These are phyloP conservation scores for Bothia castanella DNA, from an alignment of 1,284 basidiomycete genomes.

Conservation along the genomic window DNA sequence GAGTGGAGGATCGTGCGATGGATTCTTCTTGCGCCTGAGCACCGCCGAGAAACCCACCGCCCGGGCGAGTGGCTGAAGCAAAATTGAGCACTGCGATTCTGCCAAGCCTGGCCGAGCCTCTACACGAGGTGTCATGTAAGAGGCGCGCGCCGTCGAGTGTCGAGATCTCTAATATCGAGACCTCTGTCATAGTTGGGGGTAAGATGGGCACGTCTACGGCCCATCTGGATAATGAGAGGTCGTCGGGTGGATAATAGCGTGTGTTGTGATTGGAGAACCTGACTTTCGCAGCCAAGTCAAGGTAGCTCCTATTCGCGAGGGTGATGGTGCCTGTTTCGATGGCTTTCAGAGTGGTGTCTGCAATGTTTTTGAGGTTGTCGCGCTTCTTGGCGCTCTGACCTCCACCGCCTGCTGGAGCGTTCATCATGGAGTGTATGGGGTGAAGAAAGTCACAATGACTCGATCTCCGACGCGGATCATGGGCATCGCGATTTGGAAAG, in stretches of 20 bases:
- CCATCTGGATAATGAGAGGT: constrained; percentile 39
- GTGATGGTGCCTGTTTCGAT: constrained; percentile 30
- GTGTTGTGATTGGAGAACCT: constrained; percentile 39
- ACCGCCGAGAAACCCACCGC: constrained; percentile 64
- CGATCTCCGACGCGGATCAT: background rate
- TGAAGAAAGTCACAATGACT: background rate
- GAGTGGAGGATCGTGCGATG: constrained; percentile 62
- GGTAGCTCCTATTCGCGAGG: constrained; percentile 14
- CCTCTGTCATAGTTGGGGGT: constrained; percentile 25
- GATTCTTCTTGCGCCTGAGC: constrained; percentile 71
- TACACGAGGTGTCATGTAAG: constrained; percentile 21
- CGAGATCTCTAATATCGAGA: constrained; percentile 49
- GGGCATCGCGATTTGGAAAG: background rate
- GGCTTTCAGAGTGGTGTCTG: constrained; percentile 30
- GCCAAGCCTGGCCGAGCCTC: constrained; percentile 17
- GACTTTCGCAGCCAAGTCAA: constrained; percentile 35
- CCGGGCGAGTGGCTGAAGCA: constrained; percentile 64
- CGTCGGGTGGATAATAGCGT: constrained; percentile 40
- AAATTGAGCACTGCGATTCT: constrained; percentile 64
- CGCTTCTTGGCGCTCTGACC: constrained; percentile 6
- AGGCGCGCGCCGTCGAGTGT: constrained; percentile 49
- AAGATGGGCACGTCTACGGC: constrained; percentile 12
- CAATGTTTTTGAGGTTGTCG: constrained; percentile 28
- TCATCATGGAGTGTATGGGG: too few species aligned
- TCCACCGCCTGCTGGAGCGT: too few species aligned